Evolutionary conservation across 2,329 filamentous ascomycete species (phyloP).

Genomic region (Fusarium armeniacum): DNA sequence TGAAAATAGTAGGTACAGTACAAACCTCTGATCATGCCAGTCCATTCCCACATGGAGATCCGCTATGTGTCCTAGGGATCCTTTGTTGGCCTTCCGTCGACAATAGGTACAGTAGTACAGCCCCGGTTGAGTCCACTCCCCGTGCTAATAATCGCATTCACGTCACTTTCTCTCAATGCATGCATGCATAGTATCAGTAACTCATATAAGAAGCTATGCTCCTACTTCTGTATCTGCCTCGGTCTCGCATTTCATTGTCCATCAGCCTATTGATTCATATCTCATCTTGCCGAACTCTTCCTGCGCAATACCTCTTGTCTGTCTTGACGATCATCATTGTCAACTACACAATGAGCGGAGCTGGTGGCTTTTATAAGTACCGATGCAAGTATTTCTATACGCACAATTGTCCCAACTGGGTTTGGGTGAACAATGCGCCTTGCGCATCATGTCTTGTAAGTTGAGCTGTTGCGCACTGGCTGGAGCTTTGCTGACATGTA

Average conservation of each 20-base stretch:
- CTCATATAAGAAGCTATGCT: slow-evolving; percentile 46
- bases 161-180: slow-evolving; percentile 45
- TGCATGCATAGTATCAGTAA: slow-evolving; percentile 40
- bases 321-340: slow-evolving; percentile 15
- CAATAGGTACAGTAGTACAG: slow-evolving; percentile 49
- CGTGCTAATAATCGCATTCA: slow-evolving; percentile 44
- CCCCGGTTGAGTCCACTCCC: slow-evolving; percentile 43
- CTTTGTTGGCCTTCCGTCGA: slow-evolving; percentile 49
- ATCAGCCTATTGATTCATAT: slow-evolving; percentile 32
- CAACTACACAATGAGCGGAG: slow-evolving; percentile 51
- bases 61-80: slow-evolving; percentile 45
- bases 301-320: slow-evolving; percentile 13
- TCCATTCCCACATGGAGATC: slow-evolving; percentile 47
- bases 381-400: slow-evolving; percentile 68
- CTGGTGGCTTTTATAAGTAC: slow-evolving; percentile 66
- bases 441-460: slow-evolving; percentile 66
- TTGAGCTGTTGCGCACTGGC: slow-evolving; percentile 16
- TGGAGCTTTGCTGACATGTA: slow-evolving; percentile 33
- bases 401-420: slow-evolving; percentile 67
- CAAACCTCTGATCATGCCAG: slow-evolving; percentile 51
- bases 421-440: slow-evolving; percentile 65
- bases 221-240: slow-evolving; percentile 20
- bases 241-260: slow-evolving; percentile 31
- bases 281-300: slow-evolving; percentile 21
- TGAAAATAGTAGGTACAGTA: slow-evolving; percentile 44